Base-by-base conservation (phyloP, 78 protist species). In the Cavenderia fasciculata region DNA sequence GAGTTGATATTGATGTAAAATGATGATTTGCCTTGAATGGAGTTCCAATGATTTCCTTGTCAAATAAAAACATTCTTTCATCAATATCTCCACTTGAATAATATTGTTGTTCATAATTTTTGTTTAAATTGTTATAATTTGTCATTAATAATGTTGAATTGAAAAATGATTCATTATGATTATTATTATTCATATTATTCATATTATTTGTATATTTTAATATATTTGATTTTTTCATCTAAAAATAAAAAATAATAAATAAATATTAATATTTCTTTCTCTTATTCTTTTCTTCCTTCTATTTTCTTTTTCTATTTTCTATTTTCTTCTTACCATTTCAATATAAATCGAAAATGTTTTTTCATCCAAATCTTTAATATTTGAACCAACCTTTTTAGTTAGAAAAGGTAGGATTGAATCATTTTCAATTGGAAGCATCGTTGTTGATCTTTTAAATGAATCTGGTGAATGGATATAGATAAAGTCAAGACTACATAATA, bases 81-180 rank as follows among this genome's bases (percentile, higher is more conserved):
- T 87, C 93, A 5, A 87, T 46, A 33, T 87, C 93, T n/a, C 93
- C 93, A 56, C 46, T 59, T 33, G 31, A 11, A 52, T 87, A 87
- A 47, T 87, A 87, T 18, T 69, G 43, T 1, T 34, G 46, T 27
- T 87, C 86, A 76, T 87, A 87, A 1, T 40, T 11, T 19, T 49
- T 87, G 47, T 87, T 87, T 43, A 87, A 36, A 29, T 33, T n/a
- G 4, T 21, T 25, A 41, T 41, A 82, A 4, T 43, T 82, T 2
- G 25, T 18, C 33, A 29, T 38, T 23, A 74, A 41, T 11, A 36
- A 14, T 21, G 23, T 8, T 46, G 3, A 41, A 23, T 14, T 62
- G n/a, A 54, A 74, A 16, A 57, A 57, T 19, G 16, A 27, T 12
- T 54, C 49, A 44, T 52, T n/a, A 46, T 21, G 11, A 21, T 21